Conservation (phyloP, 2,329 filamentous ascomycete genomes). For the Colletotrichum tabaci region DNA sequence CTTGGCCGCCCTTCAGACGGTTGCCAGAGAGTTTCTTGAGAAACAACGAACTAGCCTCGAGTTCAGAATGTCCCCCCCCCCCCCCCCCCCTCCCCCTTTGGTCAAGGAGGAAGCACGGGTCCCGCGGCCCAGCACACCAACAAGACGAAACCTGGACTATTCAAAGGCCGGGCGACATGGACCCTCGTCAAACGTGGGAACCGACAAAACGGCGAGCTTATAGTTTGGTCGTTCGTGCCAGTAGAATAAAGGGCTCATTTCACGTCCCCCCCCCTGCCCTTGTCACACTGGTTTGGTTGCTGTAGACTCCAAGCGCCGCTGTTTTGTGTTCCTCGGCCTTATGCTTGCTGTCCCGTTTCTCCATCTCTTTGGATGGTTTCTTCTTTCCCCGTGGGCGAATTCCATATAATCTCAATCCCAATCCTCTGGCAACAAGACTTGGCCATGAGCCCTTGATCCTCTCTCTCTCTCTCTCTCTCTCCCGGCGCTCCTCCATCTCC, state of each 20-base stretch:
- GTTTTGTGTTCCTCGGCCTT: background rate
- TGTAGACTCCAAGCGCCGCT: background rate
- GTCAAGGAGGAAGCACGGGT: constrained; percentile 10
- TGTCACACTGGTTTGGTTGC: background rate
- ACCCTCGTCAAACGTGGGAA: constrained; percentile 12
- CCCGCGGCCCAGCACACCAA: constrained; percentile 11
- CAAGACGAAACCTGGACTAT: background rate
- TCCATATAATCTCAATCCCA: too few species aligned
- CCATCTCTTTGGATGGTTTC: too few species aligned
- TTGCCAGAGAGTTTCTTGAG: background rate
- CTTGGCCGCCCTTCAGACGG: constrained; percentile 7
- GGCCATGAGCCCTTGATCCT: too few species aligned
- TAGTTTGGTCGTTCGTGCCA: background rate
- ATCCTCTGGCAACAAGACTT: too few species aligned
- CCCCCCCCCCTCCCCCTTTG: background rate
- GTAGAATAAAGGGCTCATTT: background rate
- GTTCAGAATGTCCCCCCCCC: background rate
- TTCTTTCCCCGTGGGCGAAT: too few species aligned
- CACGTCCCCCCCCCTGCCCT: background rate
- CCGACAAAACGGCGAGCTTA: constrained; percentile 19
- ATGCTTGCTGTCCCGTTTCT: background rate
- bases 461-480: too few species aligned
- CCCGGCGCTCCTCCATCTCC: too few species aligned
- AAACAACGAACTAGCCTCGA: background rate
- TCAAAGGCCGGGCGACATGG: constrained; percentile 11